Base-by-base conservation (phyloP, 164 flowering plant genomes). In the Annona cherimola region DNA sequence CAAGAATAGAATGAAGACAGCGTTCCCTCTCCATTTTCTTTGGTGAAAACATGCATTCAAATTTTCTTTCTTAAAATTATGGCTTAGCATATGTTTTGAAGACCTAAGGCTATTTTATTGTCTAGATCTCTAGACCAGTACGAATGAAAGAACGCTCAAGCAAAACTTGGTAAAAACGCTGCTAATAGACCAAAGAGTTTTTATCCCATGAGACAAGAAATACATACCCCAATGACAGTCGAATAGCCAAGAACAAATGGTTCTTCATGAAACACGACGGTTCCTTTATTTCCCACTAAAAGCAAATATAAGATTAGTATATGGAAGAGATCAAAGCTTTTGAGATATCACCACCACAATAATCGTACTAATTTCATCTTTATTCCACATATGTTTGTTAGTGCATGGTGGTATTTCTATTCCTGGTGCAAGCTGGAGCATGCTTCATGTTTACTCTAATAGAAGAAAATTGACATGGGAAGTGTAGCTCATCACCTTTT, bases 221-320 rank as follows among this genome's bases (percentile, higher is more conserved):
- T 6, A 73, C 76, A 40, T 89, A 94, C 98, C 98, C 98, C 26
- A 86, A 94, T 62, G 76, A 64, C 81, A 94, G 74, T 66, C 98
- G 94, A 60, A 85, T 79, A 16, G 81, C 81, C 61, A 89, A 63
- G 72, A 84, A 85, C 14, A 12, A 72, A 9, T 41, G 82, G 45
- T 91, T 86, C 62, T 82, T 85, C 85, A 88, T 88, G 86, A 86
- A 91, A 78, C 98, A 94, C 50, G 91, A 85, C 61, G 87, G 76
- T 16, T 71, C 85, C 68, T 63, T 81, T 60, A 89, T 79, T 78
- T 89, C 97, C 98, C 98, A 94, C 98, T 94, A 84, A 26, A 70
- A 45, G 55, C 5, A 69, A 75, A 72, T 1, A 64, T 11, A 4
- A 26, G 35, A 44, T 61, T 14, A 77, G 74, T 40, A 42, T 1